Evolutionary conservation across 1,284 basidiomycete genomes (phyloP), one percentile per base, ranked within the genome.

Genomic region (Pseudozyma pruni): DNA sequence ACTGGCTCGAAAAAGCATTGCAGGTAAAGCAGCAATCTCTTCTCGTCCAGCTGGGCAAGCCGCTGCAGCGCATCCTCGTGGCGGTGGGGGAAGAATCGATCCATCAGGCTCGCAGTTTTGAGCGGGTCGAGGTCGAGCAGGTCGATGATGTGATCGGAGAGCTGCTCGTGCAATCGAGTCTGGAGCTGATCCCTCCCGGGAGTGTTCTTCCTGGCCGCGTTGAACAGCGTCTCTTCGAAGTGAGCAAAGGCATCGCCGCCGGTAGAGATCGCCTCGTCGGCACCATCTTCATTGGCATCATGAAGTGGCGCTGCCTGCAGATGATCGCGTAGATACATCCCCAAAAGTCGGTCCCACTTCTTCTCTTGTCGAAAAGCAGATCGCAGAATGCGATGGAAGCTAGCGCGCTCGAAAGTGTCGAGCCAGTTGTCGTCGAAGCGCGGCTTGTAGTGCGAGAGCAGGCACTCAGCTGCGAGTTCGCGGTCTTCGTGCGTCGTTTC

Each of bases 391-490:
- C 93, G 88, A 82, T 89, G 94, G 84, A 98, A 99, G 0, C 90
- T 89, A 1, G 95, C 94, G 16, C 85, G 76, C 78, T 92, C 89
- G 76, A 98, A 94, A 1, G 91, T 83, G 9, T 81, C 80, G 27
- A 91, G 83, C 66, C 95, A 86, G 14, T 85, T 85, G 19, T 90
- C 89, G 69, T 86, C 86, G 57, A 94, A 89, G 56, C 90, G 87
- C 0, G 94, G 93, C 33, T 89, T 92, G 81, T 97, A 96, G 0
- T 88, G 88, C 0, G 95, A 98, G 5, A 98, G 86, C n/a, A 99
- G 87, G 81, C 90, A 97, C 83, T 99, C 96, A 3, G 90, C 89
- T 0, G 95, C 96, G 3, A 98, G 87, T 79, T 99, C 94, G 11
- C 96, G 89, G 82, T 98, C 96, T 79, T 96, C 93, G 27, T 90